Evolutionary conservation across 495 filamentous ascomycete species (phyloP).

Genomic region (Platismatia glauca): DNA sequence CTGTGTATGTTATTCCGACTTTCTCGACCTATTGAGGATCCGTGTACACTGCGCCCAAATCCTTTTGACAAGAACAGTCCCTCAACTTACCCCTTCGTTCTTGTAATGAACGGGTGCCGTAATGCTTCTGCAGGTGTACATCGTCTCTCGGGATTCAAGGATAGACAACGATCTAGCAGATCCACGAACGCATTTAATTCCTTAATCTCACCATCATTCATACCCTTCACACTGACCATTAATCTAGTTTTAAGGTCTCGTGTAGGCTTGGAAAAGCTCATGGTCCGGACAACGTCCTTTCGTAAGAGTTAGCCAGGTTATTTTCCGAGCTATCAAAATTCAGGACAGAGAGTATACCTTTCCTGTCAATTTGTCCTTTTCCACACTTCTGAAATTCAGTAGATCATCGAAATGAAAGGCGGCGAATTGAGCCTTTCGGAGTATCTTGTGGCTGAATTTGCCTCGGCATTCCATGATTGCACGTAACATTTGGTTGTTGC

Average conservation of each 20-base stretch:
- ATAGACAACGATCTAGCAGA: conserved; percentile 76
- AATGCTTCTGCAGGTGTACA: conserved; percentile 79
- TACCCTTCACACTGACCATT: conserved; percentile 59
- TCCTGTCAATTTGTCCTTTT: conserved; percentile 76
- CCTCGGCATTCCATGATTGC: conserved; percentile 94
- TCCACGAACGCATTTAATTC: conserved; percentile 77
- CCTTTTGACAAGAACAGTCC: background rate
- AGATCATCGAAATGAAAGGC: conserved; percentile 77
- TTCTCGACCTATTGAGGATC: too few species aligned
- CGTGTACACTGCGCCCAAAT: background rate
- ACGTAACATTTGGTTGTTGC: conserved; percentile 96
- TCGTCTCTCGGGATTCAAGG: conserved; percentile 87
- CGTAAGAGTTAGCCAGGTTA: conserved; percentile 17
- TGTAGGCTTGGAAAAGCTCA: conserved; percentile 70
- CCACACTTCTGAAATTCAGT: conserved; percentile 76
- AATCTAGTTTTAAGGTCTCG: conserved; percentile 74
- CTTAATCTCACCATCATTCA: conserved; percentile 65
- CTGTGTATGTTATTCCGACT: too few species aligned
- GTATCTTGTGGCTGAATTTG: conserved; percentile 78
- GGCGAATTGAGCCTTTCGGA: conserved; percentile 66
- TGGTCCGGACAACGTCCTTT: conserved; percentile 55
- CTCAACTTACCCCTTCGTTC: conserved; percentile 16
- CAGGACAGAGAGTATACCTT: conserved; percentile 44
- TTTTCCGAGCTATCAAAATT: background rate
- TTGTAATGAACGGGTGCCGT: conserved; percentile 70